Conservation (phyloP, 2,329 filamentous ascomycete genomes). For the Zopfia rhizophila region DNA sequence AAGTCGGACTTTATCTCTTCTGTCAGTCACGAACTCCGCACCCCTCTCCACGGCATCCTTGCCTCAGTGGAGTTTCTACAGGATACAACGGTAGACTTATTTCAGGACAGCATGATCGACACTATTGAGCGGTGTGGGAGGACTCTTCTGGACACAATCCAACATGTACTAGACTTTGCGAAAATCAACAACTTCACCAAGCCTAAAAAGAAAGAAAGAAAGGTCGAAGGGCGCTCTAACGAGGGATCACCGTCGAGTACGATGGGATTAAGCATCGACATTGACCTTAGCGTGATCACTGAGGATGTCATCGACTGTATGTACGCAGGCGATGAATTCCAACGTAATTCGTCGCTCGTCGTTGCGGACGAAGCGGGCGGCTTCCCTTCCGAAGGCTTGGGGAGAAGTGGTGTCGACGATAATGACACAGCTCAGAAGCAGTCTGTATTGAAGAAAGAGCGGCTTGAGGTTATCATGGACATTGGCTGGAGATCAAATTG, state of each 20-base stretch:
- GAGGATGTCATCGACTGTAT: too few species aligned
- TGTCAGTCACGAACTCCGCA: constrained; percentile 64
- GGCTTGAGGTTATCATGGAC: too few species aligned
- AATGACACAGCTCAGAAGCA: too few species aligned
- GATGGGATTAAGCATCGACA: too few species aligned
- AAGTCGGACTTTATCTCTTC: constrained; percentile 65
- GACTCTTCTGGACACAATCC: constrained; percentile 53
- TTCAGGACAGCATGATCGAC: constrained; percentile 18
- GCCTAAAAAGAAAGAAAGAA: background rate
- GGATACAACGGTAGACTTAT: constrained; percentile 52
- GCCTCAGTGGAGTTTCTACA: constrained; percentile 63
- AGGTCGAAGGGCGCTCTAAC: background rate
- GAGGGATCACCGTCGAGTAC: too few species aligned
- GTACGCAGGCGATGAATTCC: too few species aligned
- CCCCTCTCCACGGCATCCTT: constrained; percentile 51
- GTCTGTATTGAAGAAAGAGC: too few species aligned
- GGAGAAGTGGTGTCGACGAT: too few species aligned
- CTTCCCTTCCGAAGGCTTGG: too few species aligned
- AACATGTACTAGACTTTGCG: constrained; percentile 50
- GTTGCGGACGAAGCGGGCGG: too few species aligned
- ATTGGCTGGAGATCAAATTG: constrained; percentile 33
- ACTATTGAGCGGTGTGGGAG: constrained; percentile 49
- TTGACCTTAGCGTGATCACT: too few species aligned
- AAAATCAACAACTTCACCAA: constrained; percentile 46
- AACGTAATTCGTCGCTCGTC: too few species aligned